Percentiles rank a stretch among this genome's conserved stretches.
Conservation (phyloP, 179 eudicot species). For the Camellia oleifera region DNA sequence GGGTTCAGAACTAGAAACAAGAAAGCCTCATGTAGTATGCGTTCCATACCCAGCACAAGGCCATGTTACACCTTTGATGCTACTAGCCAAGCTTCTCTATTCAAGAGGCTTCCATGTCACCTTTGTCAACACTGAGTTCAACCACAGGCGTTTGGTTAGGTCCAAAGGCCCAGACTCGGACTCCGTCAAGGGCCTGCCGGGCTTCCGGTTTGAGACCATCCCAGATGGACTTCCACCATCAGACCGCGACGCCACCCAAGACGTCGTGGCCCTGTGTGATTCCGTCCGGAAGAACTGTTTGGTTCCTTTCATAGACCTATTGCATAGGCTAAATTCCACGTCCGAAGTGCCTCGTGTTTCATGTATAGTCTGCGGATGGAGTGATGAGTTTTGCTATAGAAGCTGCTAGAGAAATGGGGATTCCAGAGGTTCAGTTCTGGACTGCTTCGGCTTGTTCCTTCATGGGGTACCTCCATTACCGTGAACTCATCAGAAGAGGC, state of each 20-base stretch:
- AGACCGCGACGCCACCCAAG: constrained; percentile 19
- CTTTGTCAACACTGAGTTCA: constrained; percentile 44
- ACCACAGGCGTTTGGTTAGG: constrained; percentile 34
- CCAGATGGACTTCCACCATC: constrained; percentile 42
- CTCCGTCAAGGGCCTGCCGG: constrained; percentile 21
- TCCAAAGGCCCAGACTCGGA: constrained; percentile 23
- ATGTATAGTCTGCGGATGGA: constrained; percentile 19
- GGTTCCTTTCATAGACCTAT: constrained; percentile 14
- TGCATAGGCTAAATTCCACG: not conserved
- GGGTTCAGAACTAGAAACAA: not conserved
- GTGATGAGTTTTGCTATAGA: constrained; percentile 16
- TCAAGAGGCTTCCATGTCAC: constrained; percentile 34
- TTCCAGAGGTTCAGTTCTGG: constrained; percentile 22
- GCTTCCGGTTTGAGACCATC: constrained; percentile 37
- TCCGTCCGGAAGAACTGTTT: constrained; percentile 9
- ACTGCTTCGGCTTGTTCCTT: constrained; percentile 28
- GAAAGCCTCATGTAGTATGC: constrained; percentile 8
- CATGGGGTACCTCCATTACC: constrained; percentile 16
- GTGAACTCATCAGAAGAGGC: constrained; percentile 15
- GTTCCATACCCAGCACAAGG: constrained; percentile 16
- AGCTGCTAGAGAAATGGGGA: constrained; percentile 18
- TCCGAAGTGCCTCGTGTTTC: constrained; percentile 16
- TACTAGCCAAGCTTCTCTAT: constrained; percentile 5
- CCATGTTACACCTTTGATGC: constrained; percentile 10
- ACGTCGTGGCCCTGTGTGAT: constrained; percentile 11